Base-by-base conservation (phyloP, 176 grass and related monocot genomes). In the Typha latifolia region DNA sequence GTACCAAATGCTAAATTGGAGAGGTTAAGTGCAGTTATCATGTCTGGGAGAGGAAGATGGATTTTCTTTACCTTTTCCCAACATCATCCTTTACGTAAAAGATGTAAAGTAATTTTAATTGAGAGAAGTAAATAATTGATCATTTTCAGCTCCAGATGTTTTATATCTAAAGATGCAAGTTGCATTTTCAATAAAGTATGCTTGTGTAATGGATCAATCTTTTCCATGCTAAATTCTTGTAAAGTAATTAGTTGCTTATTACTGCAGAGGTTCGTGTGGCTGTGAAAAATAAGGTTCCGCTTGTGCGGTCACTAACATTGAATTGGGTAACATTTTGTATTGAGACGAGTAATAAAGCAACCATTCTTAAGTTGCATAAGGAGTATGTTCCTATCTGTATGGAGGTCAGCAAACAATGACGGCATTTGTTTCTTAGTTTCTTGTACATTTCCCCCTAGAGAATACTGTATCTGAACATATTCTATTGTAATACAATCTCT, bases 311-410 rank as follows among this genome's bases (percentile, higher is more conserved):
- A 31, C 75, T 83, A 72, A 93, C 94, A 1, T 27, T 99, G 62
- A 90, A 84, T 29, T 99, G 94, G 94, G 81, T 99, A 67, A 55
- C 86, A 37, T 90, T 83, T 83, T 99, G 89, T 74, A 90, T 93
- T 67, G 94, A 99, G 77, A 99, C 89, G 67, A 99, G 89, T 63
- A 93, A 93, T 81, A 99, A 99, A 68, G 64, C 84, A 62, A 83
- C 81, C 67, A 81, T 93, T 32, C 81, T 99, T 55, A 99, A 93
- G 74, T 73, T 99, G 67, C 89, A 99, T 79, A 99, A 99, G 79
- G 94, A 99, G 47, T 99, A 90, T 79, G 94, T 99, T 68, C 94
- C 94, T 69, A 93, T 99, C 49, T 93, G 84, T 71, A 90, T 99
- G 94, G 94, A 99, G 89, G 94, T 99, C 32, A 80, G 66, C 53